Conservation (phyloP, 2,329 filamentous ascomycete species). For the Pyricularia sp. region DNA sequence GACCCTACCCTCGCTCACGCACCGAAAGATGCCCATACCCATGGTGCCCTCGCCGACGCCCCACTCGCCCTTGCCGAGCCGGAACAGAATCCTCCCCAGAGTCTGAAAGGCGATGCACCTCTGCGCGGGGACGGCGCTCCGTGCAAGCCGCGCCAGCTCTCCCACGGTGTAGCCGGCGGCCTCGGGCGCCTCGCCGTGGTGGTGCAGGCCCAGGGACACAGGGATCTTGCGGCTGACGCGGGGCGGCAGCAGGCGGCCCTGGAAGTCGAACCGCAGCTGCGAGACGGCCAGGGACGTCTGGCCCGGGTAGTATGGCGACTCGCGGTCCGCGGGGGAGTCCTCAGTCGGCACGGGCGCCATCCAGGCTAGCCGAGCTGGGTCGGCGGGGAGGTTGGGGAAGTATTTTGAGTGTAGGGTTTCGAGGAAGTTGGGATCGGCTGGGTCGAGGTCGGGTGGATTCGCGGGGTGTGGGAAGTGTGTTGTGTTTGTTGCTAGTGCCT, state of each 20-base stretch:
- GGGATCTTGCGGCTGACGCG: conserved; percentile 61
- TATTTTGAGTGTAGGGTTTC: conserved; percentile 79
- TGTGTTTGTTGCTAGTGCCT: conserved; percentile 14
- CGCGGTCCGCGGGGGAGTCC: conserved; percentile 49
- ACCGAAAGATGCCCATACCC: conserved; percentile 71
- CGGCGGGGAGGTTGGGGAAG: conserved; percentile 76
- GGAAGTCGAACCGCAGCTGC: conserved; percentile 79
- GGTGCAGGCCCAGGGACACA: conserved; percentile 69
- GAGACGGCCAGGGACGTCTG: conserved; percentile 59
- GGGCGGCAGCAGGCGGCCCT: conserved; percentile 67
- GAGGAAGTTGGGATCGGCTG: conserved; percentile 71
- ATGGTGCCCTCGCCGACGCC: conserved; percentile 53
- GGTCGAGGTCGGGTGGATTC: conserved; percentile 61
- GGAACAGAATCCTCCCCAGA: conserved; percentile 70
- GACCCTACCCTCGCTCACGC: conserved; percentile 62
- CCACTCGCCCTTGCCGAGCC: conserved; percentile 62
- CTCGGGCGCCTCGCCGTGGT: conserved; percentile 85
- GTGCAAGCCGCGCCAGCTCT: conserved; percentile 68
- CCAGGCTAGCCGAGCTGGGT: conserved; percentile 80
- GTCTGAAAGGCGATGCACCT: conserved; percentile 87
- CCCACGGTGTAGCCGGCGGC: conserved; percentile 88
- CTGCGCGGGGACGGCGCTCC: conserved; percentile 75
- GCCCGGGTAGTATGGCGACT: conserved; percentile 71
- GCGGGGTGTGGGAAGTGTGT: conserved; percentile 50
- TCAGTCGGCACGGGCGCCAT: conserved; percentile 61